A percentile compares a stretch with the other conserved stretches of the same genome.
Conservation (phyloP, 768 basidiomycete species). For the Amanita subjunquillea region DNA sequence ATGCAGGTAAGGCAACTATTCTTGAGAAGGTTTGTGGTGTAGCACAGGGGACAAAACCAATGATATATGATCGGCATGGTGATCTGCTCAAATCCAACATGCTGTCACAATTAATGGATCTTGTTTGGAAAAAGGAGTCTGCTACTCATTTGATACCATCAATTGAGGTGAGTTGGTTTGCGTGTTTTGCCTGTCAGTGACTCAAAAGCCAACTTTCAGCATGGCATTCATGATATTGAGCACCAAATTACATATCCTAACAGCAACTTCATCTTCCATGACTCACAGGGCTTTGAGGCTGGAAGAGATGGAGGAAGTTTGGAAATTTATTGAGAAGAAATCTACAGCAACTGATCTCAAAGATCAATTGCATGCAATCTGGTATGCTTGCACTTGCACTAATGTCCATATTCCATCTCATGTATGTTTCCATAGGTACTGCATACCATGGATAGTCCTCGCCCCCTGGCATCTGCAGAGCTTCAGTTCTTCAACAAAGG, state of each 20-base stretch:
- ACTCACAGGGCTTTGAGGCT: no score
- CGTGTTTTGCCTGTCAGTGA: neutral
- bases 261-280: constrained; percentile 21
- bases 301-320: no score
- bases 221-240: constrained; percentile 23
- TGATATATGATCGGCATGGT: constrained; percentile 16
- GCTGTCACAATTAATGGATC: neutral
- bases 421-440: no score
- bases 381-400: no score
- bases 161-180: constrained; percentile 10
- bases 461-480: no score
- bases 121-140: neutral
- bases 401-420: no score
- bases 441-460: no score
- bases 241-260: constrained; percentile 16
- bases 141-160: neutral
- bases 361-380: no score
- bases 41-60: constrained; percentile 16
- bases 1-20: constrained; percentile 8
- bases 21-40: constrained; percentile 10
- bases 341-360: no score
- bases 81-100: neutral
- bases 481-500: no score
- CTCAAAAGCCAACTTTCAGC: constrained; percentile 12
- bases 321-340: no score